phyloP scores from a whole-genome alignment of 2,329 filamentous ascomycete genomes.

The Dendrostoma leiphaemia region DNA sequence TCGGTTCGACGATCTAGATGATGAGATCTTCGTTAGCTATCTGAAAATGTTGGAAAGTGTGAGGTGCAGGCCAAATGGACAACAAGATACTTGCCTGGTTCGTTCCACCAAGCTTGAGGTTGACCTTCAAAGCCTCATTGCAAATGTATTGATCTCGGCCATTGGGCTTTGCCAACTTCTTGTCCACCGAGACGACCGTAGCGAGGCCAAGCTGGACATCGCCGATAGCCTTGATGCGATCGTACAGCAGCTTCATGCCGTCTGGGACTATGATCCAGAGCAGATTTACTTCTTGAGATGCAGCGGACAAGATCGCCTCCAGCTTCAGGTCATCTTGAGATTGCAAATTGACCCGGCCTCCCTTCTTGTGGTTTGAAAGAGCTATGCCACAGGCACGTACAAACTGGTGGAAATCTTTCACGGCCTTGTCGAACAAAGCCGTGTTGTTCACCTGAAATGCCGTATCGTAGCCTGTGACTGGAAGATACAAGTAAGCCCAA shows the following conservation, averaged over 20 bases:
- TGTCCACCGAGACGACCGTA: slow-evolving; percentile 53
- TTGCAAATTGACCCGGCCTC: neutral
- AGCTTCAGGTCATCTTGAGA: neutral
- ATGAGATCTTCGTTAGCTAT: slow-evolving; percentile 58
- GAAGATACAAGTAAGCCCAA: slow-evolving; percentile 37
- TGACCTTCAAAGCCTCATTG: slow-evolving; percentile 62
- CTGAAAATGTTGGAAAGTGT: too few relatives aligned
- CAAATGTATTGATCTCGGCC: slow-evolving; percentile 44
- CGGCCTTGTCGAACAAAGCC: neutral
- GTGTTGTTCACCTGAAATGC: neutral
- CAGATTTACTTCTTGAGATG: slow-evolving; percentile 27
- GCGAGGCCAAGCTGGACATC: slow-evolving; percentile 56
- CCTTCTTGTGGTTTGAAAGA: neutral
- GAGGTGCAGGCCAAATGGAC: slow-evolving; percentile 39
- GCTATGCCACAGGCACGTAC: neutral
- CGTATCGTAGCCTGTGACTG: neutral
- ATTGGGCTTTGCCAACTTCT: slow-evolving; percentile 43
- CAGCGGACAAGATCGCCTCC: neutral
- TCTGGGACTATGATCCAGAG: slow-evolving; percentile 48
- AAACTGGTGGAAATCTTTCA: slow-evolving; percentile 12
- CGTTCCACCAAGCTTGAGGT: slow-evolving; percentile 60
- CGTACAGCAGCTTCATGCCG: slow-evolving; percentile 46
- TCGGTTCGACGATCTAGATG: slow-evolving; percentile 34
- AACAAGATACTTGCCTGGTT: too few relatives aligned
- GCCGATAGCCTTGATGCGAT: slow-evolving; percentile 54